A percentile compares a stretch with the other conserved stretches of the same genome.
Conservation (phyloP, 2,329 filamentous ascomycete genomes). For the Aspergillus alliaceus region DNA sequence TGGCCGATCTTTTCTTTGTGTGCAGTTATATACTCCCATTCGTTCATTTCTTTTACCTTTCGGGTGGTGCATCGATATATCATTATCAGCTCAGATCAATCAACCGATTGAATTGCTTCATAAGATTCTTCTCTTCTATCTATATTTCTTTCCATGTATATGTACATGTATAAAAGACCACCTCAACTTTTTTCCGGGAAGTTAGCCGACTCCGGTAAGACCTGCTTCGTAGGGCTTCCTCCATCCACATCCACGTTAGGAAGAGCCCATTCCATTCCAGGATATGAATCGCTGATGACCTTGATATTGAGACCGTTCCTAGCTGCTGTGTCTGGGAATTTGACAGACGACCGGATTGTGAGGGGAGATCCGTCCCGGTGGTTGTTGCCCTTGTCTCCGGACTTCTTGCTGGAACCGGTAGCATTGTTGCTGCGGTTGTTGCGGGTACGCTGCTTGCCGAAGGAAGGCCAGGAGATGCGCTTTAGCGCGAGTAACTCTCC, state of each 20-base stretch:
- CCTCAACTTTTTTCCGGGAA: slow-evolving; percentile 14
- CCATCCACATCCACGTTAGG: slow-evolving; percentile 51
- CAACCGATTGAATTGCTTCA: background rate
- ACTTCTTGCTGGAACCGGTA: slow-evolving; percentile 15
- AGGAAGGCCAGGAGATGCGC: slow-evolving; percentile 70
- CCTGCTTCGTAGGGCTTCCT: slow-evolving; percentile 26
- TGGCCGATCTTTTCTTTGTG: background rate
- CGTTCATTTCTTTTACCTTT: background rate
- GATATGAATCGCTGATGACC: slow-evolving; percentile 84
- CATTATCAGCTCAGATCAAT: background rate
- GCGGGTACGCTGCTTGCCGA: slow-evolving; percentile 21
- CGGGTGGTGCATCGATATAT: no score
- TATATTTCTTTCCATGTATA: background rate
- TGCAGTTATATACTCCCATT: background rate
- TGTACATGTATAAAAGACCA: background rate
- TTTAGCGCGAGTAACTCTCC: slow-evolving; percentile 87
- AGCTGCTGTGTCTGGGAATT: slow-evolving; percentile 39
- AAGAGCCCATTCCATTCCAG: slow-evolving; percentile 68
- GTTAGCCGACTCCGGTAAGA: slow-evolving; percentile 15
- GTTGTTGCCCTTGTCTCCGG: slow-evolving; percentile 16
- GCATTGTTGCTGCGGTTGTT: slow-evolving; percentile 5
- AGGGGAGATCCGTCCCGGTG: slow-evolving; percentile 13
- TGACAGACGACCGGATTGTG: slow-evolving; percentile 30
- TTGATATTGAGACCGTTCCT: slow-evolving; percentile 65
- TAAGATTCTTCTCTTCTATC: background rate